phyloP scores from a whole-genome alignment of 371 early-diverging fungal species.

The Mucor racemosus region DNA sequence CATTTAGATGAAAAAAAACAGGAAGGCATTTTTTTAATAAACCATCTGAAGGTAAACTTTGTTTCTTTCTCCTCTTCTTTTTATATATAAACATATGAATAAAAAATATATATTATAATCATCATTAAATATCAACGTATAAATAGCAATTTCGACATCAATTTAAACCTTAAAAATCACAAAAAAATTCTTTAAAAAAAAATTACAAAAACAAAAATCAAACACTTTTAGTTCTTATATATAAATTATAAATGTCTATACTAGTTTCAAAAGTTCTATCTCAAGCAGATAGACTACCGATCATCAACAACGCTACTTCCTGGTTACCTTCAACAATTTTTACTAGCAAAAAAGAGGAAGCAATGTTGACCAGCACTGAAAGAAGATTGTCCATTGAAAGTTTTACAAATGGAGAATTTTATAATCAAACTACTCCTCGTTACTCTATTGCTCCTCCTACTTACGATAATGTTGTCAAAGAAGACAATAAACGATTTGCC shows the following conservation, averaged over 20 bases:
- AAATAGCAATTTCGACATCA: not conserved
- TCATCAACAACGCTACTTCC: conserved; percentile 14
- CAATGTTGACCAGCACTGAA: not conserved
- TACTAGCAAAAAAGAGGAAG: conserved; percentile 13
- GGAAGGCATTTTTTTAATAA: not conserved
- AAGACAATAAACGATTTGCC: conserved; percentile 15
- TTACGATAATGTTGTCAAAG: conserved; percentile 34
- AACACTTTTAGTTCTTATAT: not conserved
- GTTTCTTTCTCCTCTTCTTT: not conserved
- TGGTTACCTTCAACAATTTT: conserved; percentile 16
- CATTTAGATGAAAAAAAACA: not conserved
- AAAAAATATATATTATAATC: not conserved
- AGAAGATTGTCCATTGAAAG: not conserved
- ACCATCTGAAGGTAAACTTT: conserved; percentile 6
- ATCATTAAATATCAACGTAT: not conserved
- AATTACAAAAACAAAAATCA: not conserved
- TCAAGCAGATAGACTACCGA: conserved; percentile 26
- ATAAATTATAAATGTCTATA: conserved; percentile 11
- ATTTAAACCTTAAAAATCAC: not conserved
- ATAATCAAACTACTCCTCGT: conserved; percentile 18
- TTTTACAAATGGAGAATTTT: not conserved
- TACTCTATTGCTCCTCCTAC: conserved; percentile 41
- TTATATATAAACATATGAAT: conserved; percentile 1
- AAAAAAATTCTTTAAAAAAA: not conserved
- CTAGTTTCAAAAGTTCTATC: conserved; percentile 22